A percentile compares a stretch with the other conserved stretches of the same genome.
Evolutionary conservation across 2,329 filamentous ascomycete genomes (phyloP).

Genomic region (Raffaelea albimanens): DNA sequence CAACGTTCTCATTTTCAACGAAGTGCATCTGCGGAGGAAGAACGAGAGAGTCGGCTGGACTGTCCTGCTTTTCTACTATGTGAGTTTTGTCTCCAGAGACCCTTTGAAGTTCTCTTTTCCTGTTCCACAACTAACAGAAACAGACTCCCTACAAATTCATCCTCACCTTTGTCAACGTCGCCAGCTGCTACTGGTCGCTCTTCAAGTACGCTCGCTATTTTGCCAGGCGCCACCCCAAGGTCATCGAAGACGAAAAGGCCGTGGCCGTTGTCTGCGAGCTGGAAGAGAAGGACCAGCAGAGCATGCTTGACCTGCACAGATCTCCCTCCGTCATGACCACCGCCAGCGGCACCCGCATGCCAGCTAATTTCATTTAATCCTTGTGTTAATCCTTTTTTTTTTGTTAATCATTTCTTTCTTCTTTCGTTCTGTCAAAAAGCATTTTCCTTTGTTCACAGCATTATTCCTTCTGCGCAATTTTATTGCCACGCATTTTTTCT

Average conservation of each 20-base stretch:
- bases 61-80: constrained; percentile 3
- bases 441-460: neutral
- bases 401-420: too few species aligned
- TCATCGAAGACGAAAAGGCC: constrained; percentile 6
- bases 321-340: too few species aligned
- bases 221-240: constrained; percentile 5
- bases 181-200: constrained; percentile 7
- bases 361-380: too few species aligned
- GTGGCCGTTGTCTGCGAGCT: constrained; percentile 3
- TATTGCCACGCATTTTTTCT: neutral
- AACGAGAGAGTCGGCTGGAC: neutral
- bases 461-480: neutral
- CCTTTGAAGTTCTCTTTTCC: neutral
- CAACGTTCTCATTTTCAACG: constrained; percentile 5
- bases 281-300: neutral
- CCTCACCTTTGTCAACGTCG: constrained; percentile 3
- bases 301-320: too few species aligned
- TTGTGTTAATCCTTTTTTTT: too few species aligned
- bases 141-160: constrained; percentile 5
- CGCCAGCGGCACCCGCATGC: too few species aligned
- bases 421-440: neutral
- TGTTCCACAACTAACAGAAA: neutral
- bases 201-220: constrained; percentile 8
- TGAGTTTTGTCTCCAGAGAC: neutral
- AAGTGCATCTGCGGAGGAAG: constrained; percentile 2